These are phyloP conservation scores for Draba incana DNA, from an alignment of 345 rosid genomes.

Conservation along the genomic window DNA sequence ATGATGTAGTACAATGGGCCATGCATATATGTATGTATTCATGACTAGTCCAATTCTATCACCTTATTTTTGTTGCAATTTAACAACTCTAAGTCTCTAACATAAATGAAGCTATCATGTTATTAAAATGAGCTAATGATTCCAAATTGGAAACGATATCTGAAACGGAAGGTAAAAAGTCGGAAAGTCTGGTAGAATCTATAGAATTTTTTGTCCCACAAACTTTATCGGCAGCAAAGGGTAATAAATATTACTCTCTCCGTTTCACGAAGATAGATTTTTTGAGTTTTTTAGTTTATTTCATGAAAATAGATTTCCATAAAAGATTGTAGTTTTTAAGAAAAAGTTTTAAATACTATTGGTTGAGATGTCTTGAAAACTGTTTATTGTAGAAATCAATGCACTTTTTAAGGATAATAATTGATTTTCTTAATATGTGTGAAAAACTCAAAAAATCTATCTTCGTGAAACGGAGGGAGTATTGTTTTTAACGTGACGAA, in stretches of 20 bases:
- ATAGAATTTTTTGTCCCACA: neutral
- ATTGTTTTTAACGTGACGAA: too few species aligned
- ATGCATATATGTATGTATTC: constrained; percentile 14
- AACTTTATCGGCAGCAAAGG: constrained; percentile 1
- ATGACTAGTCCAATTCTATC: constrained; percentile 4
- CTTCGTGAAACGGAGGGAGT: too few species aligned
- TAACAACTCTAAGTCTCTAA: constrained; percentile 22
- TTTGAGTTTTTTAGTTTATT: too few species aligned
- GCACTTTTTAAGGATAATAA: too few species aligned
- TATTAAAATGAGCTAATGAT: neutral
- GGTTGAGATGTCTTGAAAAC: too few species aligned
- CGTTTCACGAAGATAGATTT: too few species aligned
- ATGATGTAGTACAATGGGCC: constrained; percentile 14
- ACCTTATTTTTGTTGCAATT: neutral
- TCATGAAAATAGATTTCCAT: too few species aligned
- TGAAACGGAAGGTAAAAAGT: constrained; percentile 11
- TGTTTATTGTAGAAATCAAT: too few species aligned
- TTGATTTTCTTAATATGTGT: too few species aligned
- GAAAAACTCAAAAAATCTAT: too few species aligned
- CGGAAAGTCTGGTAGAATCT: constrained; percentile 11
- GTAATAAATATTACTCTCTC: neutral
- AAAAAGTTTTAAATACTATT: too few species aligned
- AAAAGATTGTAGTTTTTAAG: too few species aligned
- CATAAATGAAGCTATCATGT: neutral
- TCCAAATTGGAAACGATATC: constrained; percentile 18